Percentiles rank a stretch among this genome's conserved stretches.
Conservation (phyloP, 1,284 basidiomycete species). For the Sporisorium iseilematis-ciliati region DNA sequence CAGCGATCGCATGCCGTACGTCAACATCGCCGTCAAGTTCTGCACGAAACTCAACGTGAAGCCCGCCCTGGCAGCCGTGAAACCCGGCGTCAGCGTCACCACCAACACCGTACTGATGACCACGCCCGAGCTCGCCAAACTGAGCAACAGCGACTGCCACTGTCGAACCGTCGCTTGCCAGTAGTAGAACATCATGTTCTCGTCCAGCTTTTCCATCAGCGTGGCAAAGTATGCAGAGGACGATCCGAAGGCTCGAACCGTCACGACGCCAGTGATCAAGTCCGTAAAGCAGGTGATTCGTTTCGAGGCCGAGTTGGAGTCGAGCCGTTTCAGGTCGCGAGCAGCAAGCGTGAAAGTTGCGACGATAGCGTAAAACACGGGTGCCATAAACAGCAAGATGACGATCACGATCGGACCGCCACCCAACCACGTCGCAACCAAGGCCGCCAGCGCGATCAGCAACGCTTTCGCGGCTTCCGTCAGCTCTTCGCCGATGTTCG, state of each 20-base stretch:
- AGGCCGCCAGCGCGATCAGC: slow-evolving; percentile 71
- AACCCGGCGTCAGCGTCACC: slow-evolving; percentile 35
- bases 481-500: slow-evolving; percentile 72
- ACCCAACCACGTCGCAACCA: slow-evolving; percentile 77
- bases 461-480: slow-evolving; percentile 60
- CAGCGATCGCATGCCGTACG: slow-evolving; percentile 62
- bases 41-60: slow-evolving; percentile 64
- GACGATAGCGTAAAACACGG: slow-evolving; percentile 62
- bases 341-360: slow-evolving; percentile 87
- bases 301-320: slow-evolving; percentile 77
- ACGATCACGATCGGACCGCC: slow-evolving; percentile 78
- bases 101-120: slow-evolving; percentile 61
- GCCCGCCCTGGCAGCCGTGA: slow-evolving; percentile 43
- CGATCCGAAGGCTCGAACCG: slow-evolving; percentile 80
- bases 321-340: slow-evolving; percentile 85
- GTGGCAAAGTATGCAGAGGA: slow-evolving; percentile 73
- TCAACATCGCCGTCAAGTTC: slow-evolving; percentile 51
- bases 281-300: slow-evolving; percentile 88
- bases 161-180: slow-evolving; percentile 83
- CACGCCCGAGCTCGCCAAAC: slow-evolving; percentile 60
- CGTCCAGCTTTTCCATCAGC: slow-evolving; percentile 76
- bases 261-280: slow-evolving; percentile 85
- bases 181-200: slow-evolving; percentile 91
- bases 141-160: slow-evolving; percentile 82
- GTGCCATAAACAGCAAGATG: slow-evolving; percentile 71